Base-by-base conservation (phyloP, 169 alveolate genomes). In the Amoebophrya sp. region DNA sequence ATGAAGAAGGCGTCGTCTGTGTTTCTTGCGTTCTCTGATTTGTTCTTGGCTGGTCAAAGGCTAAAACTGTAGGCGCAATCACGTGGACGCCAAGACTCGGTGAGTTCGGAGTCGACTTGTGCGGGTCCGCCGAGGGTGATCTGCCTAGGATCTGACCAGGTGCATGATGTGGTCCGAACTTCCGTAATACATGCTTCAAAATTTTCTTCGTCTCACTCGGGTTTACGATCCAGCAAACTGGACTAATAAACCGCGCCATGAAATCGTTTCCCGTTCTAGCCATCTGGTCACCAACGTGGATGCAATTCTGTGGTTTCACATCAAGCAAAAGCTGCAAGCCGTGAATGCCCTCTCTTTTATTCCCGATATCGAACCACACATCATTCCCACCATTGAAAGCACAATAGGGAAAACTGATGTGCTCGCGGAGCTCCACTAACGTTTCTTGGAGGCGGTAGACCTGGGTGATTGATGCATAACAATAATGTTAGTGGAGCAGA, bases 361-460 rank as follows among this genome's bases (percentile, higher is more conserved):
- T 94, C 12, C 96, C 96, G 41, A 92, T 89, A 89, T 94, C 96
- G 14, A 93, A 94, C 96, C 96, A 94, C 41, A 93, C 90, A 89
- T 94, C 96, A 40, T 93, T 93, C 39, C 96, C 96, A 36, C 96
- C 96, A 33, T 91, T 94, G 90, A 94, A 94, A 33, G 94, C 96
- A 78, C 96, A 93, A 89, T 93, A 94, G 40, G 96, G 96, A 18
- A 93, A 65, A 36, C n/a, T 6, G 83, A 65, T 65, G 38, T 18
- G 12, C 83, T 65, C 83, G 38, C 33, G 12, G 83, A 1, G 18
- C 92, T 0, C 54, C 36, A 34, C 41, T 40, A 24, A 26, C 36
- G 91, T 41, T 36, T 41, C 89, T 6, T 90, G 76, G 23, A 92
- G 77, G 12, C 94, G 92, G 65, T 54, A 39, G 40, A n/a, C n/a